A percentile compares a stretch with the other conserved stretches of the same genome.
phyloP scores from a whole-genome alignment of 2,329 filamentous ascomycete genomes.

The Tolypocladium cylindrosporum region DNA sequence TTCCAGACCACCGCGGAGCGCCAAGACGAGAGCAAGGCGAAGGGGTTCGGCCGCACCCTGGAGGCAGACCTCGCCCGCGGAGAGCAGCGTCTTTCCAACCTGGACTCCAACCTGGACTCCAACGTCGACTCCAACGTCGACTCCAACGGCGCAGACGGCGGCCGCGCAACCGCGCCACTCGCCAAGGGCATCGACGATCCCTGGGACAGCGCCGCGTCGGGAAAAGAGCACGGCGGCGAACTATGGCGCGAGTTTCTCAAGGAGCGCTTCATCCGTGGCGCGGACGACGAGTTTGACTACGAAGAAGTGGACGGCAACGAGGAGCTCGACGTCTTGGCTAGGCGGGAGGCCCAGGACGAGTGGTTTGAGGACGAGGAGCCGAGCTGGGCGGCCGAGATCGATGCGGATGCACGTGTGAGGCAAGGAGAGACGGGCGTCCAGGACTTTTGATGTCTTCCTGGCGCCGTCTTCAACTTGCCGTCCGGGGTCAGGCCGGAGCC shows the following conservation, averaged over 20 bases:
- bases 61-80: slow-evolving; percentile 69
- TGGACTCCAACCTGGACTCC: slow-evolving; percentile 21
- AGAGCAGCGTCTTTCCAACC: slow-evolving; percentile 61
- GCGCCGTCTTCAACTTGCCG: not conserved
- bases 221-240: slow-evolving; percentile 54
- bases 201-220: slow-evolving; percentile 18
- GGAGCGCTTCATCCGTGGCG: slow-evolving; percentile 63
- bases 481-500: no score
- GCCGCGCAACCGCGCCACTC: slow-evolving; percentile 6
- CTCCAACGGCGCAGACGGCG: slow-evolving; percentile 33
- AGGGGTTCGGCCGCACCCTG: slow-evolving; percentile 70
- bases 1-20: slow-evolving; percentile 68
- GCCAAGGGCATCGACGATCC: slow-evolving; percentile 2
- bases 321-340: slow-evolving; percentile 55
- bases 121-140: slow-evolving; percentile 30
- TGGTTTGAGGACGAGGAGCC: slow-evolving; percentile 78
- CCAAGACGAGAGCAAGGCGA: slow-evolving; percentile 59
- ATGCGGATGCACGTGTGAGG: slow-evolving; percentile 18
- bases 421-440: slow-evolving; percentile 61
- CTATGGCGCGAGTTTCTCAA: slow-evolving; percentile 66
- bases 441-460: slow-evolving; percentile 44
- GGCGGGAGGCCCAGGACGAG: slow-evolving; percentile 55
- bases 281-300: slow-evolving; percentile 75
- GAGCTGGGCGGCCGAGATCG: slow-evolving; percentile 43
- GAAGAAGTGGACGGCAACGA: slow-evolving; percentile 58